Evolutionary conservation across 257 asterid species (phyloP), one percentile per base, ranked within the genome.

Genomic region (Solanum bulbocastanum): DNA sequence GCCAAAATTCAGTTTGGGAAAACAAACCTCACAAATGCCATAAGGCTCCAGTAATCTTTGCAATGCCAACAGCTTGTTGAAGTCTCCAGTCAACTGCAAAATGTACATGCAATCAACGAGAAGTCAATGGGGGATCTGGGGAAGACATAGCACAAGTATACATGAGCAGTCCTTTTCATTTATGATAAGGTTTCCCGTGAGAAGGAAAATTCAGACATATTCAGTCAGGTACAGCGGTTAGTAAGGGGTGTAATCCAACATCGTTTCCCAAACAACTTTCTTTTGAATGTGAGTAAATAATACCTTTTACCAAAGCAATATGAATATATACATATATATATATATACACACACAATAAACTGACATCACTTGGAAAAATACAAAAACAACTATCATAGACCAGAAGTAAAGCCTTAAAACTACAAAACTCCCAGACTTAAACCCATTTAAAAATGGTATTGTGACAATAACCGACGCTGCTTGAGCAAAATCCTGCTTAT

Each of bases 21-120:
- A 85, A 91, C 96, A 71, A 58, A 96, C 99, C 99, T 96, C 99
- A 90, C 99, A 95, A 89, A 96, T 92, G 73, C 99, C 99, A 74
- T 90, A 96, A 81, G 96, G 95, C 89, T 94, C 99, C 93, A 96
- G 90, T 81, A 95, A 87, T 40, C 88, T 91, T 88, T 95, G 98
- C 78, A 96, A 93, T 9, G 99, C 99, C 79, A 94, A 90, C 97
- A 96, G 92, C 92, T 96, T 96, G 87, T 89, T 90, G 89, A 96
- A 92, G 91, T 94, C 99, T 88, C 99, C 99, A 2, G 98, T 94
- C 79, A 96, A 90, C 99, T 96, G 90, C 72, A 90, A 87, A 69
- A 88, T 52, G 52, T 73, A 40, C 49, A 49, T 33, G 22, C 85
- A 44, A 79, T 44, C 66, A 27, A 79, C 9, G 69, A 52, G 86